These are phyloP conservation scores for Trichoderma lentiforme DNA, from an alignment of 2,329 filamentous ascomycete species.

Conservation along the genomic window DNA sequence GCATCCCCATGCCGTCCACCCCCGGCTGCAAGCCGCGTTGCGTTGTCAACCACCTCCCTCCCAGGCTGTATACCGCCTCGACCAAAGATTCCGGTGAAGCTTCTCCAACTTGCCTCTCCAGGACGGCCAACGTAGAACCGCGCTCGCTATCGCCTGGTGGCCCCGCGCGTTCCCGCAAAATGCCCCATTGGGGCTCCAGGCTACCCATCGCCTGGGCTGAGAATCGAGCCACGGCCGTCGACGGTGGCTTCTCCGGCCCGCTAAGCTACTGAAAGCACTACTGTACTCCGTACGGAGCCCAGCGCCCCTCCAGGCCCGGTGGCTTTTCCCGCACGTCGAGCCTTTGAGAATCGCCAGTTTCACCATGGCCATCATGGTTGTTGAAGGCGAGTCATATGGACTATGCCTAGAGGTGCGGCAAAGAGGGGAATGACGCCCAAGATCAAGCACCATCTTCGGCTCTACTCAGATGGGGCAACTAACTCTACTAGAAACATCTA, in stretches of 20 bases:
- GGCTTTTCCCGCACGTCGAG: conserved; percentile 1
- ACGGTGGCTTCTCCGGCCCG: conserved; percentile 19
- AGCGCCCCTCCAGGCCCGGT: not conserved
- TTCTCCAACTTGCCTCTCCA: conserved; percentile 9
- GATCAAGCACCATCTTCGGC: not conserved
- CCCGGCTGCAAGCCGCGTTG: not conserved
- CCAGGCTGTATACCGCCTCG: conserved; percentile 8
- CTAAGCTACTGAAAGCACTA: conserved; percentile 11
- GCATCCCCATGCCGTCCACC: not conserved
- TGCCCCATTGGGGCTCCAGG: conserved; percentile 15
- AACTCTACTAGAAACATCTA: not conserved
- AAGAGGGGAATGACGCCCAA: not conserved
- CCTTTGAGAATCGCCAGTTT: conserved; percentile 1
- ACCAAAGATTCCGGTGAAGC: not conserved
- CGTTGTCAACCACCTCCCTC: not conserved
- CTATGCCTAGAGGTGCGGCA: not conserved
- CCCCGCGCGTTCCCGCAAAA: conserved; percentile 16
- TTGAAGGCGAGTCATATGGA: not conserved
- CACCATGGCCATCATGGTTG: conserved; percentile 4
- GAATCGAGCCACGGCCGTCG: conserved; percentile 20
- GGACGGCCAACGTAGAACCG: conserved; percentile 12
- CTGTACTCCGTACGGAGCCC: conserved; percentile 4
- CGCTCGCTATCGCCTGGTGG: conserved; percentile 15
- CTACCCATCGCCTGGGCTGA: conserved; percentile 18
- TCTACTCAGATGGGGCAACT: not conserved